Percentiles rank a stretch among this genome's conserved stretches.
Evolutionary conservation across 306 rosid species (phyloP).

Genomic region (Castanea sativa): DNA sequence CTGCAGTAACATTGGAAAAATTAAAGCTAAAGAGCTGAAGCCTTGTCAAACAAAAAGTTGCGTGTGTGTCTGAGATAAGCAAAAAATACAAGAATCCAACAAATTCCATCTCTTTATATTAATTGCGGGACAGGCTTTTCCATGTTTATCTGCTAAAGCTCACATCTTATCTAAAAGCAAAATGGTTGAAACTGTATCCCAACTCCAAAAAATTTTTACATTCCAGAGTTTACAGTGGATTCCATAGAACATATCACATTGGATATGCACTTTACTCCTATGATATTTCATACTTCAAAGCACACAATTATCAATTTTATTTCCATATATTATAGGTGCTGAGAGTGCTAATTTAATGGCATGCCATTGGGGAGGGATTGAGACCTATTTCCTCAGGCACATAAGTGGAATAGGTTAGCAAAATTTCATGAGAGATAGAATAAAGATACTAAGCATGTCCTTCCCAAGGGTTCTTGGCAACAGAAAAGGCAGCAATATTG

Average conservation of each 20-base stretch:
- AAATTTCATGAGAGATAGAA: no score
- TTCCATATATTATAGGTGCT: neutral
- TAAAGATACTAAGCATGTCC: no score
- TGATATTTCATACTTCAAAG: neutral
- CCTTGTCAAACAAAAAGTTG: neutral
- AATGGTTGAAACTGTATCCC: neutral
- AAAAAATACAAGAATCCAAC: neutral
- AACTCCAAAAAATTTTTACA: neutral
- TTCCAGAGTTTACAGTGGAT: neutral
- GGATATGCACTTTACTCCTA: neutral
- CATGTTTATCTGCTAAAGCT: neutral
- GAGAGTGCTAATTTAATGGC: no score
- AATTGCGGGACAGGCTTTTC: neutral
- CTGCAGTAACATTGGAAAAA: conserved; percentile 28
- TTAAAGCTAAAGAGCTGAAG: neutral
- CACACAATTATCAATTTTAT: neutral
- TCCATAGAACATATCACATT: neutral
- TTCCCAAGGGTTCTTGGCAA: no score
- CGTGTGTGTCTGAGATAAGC: neutral
- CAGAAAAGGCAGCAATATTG: no score
- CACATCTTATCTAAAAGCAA: neutral
- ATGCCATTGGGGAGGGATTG: no score
- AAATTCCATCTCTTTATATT: neutral
- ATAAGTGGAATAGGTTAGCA: no score
- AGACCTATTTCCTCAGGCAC: no score